A percentile compares a stretch with the other conserved stretches of the same genome.
Conservation (phyloP, 1,284 basidiomycete species). For the Somion occarium region DNA sequence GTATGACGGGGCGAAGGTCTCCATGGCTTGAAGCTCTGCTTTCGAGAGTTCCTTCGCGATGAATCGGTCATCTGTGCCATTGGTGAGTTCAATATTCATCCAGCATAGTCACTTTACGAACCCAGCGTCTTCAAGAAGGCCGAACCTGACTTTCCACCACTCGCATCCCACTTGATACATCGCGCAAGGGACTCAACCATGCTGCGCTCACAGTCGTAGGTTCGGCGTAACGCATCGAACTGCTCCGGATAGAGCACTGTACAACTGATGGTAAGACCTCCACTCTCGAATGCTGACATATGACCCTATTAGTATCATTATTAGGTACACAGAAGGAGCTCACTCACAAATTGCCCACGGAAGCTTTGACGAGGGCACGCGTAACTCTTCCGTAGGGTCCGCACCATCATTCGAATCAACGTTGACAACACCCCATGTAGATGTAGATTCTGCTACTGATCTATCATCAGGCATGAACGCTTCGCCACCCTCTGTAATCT, state of each 20-base stretch:
- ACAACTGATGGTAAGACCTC: conserved; percentile 91
- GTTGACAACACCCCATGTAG: conserved; percentile 86
- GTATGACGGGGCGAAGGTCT: conserved; percentile 95
- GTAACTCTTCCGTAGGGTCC: conserved; percentile 74
- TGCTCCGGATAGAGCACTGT: conserved; percentile 96
- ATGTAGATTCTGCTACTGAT: conserved; percentile 74
- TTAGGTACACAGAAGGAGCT: not conserved
- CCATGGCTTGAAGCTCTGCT: conserved; percentile 91
- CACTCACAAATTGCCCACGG: conserved; percentile 75
- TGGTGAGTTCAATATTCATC: not conserved
- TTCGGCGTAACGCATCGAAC: conserved; percentile 90
- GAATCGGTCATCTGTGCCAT: conserved; percentile 83
- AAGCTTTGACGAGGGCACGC: conserved; percentile 70
- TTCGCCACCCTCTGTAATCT: conserved; percentile 65
- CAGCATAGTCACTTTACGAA: conserved; percentile 28
- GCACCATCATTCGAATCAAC: conserved; percentile 57
- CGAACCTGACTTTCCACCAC: conserved; percentile 94
- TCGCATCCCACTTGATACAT: conserved; percentile 95
- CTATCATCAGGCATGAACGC: conserved; percentile 84
- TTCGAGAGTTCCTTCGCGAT: conserved; percentile 96
- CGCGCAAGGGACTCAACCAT: conserved; percentile 92
- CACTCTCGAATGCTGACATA: conserved; percentile 77
- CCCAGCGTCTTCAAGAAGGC: conserved; percentile 95
- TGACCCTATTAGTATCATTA: conserved; percentile 12
- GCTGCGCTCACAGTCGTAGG: conserved; percentile 90